Evolutionary conservation across 129 eudicot species (phyloP), one percentile per base, ranked within the genome.

Genomic region (Saposhnikovia divaricata): DNA sequence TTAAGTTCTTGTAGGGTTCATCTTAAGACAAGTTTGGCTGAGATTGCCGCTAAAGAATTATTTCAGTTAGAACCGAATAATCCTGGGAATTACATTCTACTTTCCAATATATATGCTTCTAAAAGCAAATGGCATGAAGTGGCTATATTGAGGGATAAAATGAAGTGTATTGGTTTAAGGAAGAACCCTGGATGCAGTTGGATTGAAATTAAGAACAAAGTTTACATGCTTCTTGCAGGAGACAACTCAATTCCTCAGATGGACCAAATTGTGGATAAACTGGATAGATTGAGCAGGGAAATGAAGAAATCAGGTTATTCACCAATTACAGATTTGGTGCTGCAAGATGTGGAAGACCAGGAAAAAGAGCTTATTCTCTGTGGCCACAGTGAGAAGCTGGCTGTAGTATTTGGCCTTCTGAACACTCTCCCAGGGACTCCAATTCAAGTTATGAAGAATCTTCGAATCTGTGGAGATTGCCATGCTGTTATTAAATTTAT

Each of bases 311-410:
- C 86, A 18, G 98, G 97, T 77, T 82, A 85, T 77, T 75, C 80
- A 38, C 90, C 89, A 0, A 83, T 90, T 34, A 92, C 93, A 50
- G 84, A 88, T 6, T 90, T 83, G 85, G 98, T 94, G 42, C 84
- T 92, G 71, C 98, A 92, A 86, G 98, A 94, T 89, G 98, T 90
- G 81, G 98, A 94, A 87, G 97, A 94, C 83, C 98, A 92, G 79
- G 96, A 94, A 75, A 94, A 94, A 78, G 98, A 94, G 79, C 90
- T 87, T 65, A 90, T 94, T 77, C 79, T 94, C 81, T 91, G 98
- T 84, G 96, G 98, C 75, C 98, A 94, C 72, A 90, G 96, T 76
- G 98, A 94, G 87, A 94, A 94, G 83, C 74, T 92, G 81, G 96
- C 97, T 2, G 97, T 94, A 31, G 98, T 85, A 16, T 87, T 92